Conservation (phyloP, 192 early-diverging fungal genomes). For the Physocladia obscura region DNA sequence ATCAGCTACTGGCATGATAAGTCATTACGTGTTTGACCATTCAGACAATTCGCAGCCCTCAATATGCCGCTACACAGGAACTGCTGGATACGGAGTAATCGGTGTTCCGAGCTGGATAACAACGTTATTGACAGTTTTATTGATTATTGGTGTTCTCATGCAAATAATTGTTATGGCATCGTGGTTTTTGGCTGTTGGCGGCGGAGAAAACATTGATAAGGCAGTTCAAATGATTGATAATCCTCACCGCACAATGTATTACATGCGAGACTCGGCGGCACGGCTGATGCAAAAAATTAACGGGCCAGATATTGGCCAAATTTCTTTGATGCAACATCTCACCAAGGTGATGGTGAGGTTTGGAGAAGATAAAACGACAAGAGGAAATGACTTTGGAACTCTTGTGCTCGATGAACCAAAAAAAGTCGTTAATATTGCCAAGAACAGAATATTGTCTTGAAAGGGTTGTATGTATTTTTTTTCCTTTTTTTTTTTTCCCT, state of each 20-base stretch:
- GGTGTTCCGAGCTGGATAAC: not conserved
- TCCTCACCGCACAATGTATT: conserved; percentile 1
- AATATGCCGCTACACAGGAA: not conserved
- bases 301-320: conserved; percentile 1
- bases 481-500: too few species aligned
- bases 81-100: not conserved
- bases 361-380: conserved; percentile 1
- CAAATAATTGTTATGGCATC: not conserved
- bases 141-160: not conserved
- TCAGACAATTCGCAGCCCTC: not conserved
- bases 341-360: conserved; percentile 3
- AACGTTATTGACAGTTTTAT: not conserved
- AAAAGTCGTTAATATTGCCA: conserved; percentile 10
- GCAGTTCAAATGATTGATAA: conserved; percentile 1
- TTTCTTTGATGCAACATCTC: not conserved
- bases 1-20: not conserved
- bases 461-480: too few species aligned
- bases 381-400: not conserved
- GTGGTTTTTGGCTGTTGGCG: conserved; percentile 4
- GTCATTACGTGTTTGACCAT: conserved; percentile 1
- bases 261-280: conserved; percentile 9
- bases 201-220: not conserved
- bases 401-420: conserved; percentile 11
- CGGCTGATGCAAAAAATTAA: not conserved
- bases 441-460: too few species aligned